Percentiles rank a stretch among this genome's conserved stretches.
Conservation (phyloP, 176 grass and related monocot genomes). For the Otatea glauca region DNA sequence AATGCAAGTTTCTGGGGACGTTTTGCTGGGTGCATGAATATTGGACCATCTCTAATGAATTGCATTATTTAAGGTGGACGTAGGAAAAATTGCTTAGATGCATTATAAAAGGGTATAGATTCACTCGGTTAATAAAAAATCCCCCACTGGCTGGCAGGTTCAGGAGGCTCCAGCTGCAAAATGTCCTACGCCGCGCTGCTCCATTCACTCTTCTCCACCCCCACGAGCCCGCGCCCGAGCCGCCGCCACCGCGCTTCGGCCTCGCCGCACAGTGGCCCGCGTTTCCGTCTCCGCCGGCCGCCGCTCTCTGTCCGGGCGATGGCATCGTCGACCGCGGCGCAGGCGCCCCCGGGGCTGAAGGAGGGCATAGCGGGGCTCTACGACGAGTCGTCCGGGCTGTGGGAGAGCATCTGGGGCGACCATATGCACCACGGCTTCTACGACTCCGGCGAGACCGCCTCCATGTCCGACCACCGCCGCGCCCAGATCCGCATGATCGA, state of each 20-base stretch:
- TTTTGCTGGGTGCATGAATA: too few relatives aligned
- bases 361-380: conserved; percentile 98
- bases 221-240: not conserved
- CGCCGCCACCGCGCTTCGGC: conserved; percentile 3
- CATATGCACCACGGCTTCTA: conserved; percentile 99
- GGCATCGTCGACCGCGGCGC: conserved; percentile 29
- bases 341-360: conserved; percentile 53
- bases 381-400: conserved; percentile 83
- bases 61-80: too few relatives aligned
- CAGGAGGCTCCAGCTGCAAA: too few relatives aligned
- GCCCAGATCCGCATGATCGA: conserved; percentile 94
- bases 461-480: conserved; percentile 68
- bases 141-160: too few relatives aligned
- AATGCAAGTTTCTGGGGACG: too few relatives aligned
- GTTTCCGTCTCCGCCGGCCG: not conserved
- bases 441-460: conserved; percentile 50
- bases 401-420: conserved; percentile 96
- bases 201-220: not conserved
- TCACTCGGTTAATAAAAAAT: too few relatives aligned
- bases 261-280: not conserved
- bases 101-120: too few relatives aligned
- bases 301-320: not conserved
- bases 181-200: not conserved
- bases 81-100: too few relatives aligned
- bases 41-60: too few relatives aligned